Evolutionary conservation across 2,329 filamentous ascomycete genomes (phyloP).

Genomic region (Fonsecaea monophora): DNA sequence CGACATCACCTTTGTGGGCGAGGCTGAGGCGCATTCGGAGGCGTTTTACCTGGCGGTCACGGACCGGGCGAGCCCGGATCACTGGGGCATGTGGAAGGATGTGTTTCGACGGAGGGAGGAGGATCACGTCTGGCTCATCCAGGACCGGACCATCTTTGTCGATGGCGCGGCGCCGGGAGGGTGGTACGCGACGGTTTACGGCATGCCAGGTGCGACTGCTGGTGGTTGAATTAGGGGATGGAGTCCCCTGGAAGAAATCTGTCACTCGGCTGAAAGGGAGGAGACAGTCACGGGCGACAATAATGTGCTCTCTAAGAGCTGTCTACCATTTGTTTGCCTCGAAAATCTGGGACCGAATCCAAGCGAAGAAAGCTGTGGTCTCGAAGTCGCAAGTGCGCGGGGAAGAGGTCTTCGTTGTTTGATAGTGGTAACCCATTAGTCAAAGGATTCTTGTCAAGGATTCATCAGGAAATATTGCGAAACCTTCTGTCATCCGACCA

Average conservation of each 20-base stretch:
- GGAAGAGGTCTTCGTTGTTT: not conserved
- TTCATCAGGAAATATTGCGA: not conserved
- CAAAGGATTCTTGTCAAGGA: not conserved
- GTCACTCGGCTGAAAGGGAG: too few species aligned
- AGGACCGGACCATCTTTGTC: not conserved
- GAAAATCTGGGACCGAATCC: not conserved
- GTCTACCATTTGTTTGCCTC: not conserved
- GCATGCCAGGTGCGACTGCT: not conserved
- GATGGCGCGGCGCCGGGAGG: not conserved
- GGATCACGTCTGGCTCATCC: not conserved
- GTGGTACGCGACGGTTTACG: not conserved
- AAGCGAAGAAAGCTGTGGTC: not conserved
- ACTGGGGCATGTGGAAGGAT: constrained; percentile 13
- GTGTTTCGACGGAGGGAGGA: not conserved
- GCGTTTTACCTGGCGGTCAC: constrained; percentile 2
- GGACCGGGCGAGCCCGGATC: not conserved
- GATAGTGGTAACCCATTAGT: not conserved
- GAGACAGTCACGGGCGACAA: not conserved
- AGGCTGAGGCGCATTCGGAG: not conserved
- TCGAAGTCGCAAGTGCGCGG: not conserved
- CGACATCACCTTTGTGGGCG: constrained; percentile 7
- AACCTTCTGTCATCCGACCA: not conserved
- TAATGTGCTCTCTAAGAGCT: not conserved
- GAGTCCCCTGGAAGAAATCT: too few species aligned
- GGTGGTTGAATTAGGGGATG: too few species aligned